phyloP scores from a whole-genome alignment of 1,139 yeast genomes.

The Nadsonia starkeyi-henricii region DNA sequence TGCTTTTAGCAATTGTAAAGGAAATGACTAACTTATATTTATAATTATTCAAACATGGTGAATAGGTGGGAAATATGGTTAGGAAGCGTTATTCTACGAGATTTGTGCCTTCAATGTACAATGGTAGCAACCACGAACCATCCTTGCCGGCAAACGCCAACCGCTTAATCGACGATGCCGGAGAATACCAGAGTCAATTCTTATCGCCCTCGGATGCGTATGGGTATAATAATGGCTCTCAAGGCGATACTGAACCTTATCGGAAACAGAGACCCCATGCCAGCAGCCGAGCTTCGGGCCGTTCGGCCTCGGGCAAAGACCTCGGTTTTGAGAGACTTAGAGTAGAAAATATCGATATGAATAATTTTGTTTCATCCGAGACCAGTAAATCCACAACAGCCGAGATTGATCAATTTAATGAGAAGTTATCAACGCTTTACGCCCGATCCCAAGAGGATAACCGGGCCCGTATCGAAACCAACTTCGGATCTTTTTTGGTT shows the following conservation, averaged over 20 bases:
- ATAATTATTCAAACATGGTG: not conserved
- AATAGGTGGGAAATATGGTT: conserved; percentile 16
- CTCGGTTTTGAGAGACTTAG: conserved; percentile 6
- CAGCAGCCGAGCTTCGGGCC: too few relatives aligned
- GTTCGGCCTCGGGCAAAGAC: too few relatives aligned
- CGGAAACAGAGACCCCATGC: too few relatives aligned
- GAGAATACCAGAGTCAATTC: not conserved
- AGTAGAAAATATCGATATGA: conserved; percentile 32
- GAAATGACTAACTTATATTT: conserved; percentile 8
- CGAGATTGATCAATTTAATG: conserved; percentile 60
- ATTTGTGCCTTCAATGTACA: conserved; percentile 8
- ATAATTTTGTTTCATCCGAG: conserved; percentile 37
- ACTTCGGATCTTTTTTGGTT: conserved; percentile 56
- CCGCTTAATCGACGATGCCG: conserved; percentile 15
- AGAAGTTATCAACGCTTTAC: conserved; percentile 40
- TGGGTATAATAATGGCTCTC: too few relatives aligned
- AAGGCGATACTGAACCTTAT: too few relatives aligned
- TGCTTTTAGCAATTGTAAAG: conserved; percentile 14
- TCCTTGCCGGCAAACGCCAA: conserved; percentile 17
- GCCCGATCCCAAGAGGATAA: conserved; percentile 47
- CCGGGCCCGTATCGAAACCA: conserved; percentile 50
- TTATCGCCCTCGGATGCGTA: too few relatives aligned
- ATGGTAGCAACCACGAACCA: conserved; percentile 11
- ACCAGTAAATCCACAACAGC: conserved; percentile 55
- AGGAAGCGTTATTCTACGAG: conserved; percentile 17